Percentiles rank a stretch among this genome's conserved stretches.
phyloP scores from a whole-genome alignment of 2,329 filamentous ascomycete genomes.

The Orbilia ellipsospora region DNA sequence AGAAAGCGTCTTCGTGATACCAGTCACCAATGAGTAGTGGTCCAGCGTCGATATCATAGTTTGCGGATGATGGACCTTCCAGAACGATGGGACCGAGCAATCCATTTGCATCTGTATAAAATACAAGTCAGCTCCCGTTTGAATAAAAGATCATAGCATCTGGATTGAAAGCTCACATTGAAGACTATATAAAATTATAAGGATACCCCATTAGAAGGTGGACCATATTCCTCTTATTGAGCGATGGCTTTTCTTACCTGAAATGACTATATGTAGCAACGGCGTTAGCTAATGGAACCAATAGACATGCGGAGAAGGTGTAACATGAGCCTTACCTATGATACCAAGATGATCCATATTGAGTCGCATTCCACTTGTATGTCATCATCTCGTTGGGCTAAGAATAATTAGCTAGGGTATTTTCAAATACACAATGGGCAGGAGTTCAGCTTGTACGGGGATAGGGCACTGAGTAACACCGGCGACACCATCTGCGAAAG shows the following conservation, averaged over 20 bases:
- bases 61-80: slow-evolving; percentile 23
- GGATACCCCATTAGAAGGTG: no score
- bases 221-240: no score
- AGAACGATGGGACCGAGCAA: slow-evolving; percentile 54
- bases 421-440: no score
- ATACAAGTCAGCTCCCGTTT: no score
- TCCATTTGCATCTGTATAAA: slow-evolving; percentile 2
- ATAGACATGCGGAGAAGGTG: not conserved
- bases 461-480: no score
- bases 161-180: no score
- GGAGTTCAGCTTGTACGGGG: no score
- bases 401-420: not conserved
- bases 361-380: slow-evolving; percentile 62
- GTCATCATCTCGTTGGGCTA: slow-evolving; percentile 58
- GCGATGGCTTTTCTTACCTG: no score
- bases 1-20: no score
- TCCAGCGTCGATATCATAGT: slow-evolving; percentile 59
- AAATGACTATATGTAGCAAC: no score
- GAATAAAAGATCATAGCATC: not conserved
- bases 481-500: not conserved
- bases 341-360: slow-evolving; percentile 60
- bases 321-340: slow-evolving; percentile 33
- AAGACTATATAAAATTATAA: no score
- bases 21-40: slow-evolving; percentile 59
- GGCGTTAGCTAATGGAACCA: no score